phyloP scores from a whole-genome alignment of 768 basidiomycete genomes.

The Favolaschia claudopus region DNA sequence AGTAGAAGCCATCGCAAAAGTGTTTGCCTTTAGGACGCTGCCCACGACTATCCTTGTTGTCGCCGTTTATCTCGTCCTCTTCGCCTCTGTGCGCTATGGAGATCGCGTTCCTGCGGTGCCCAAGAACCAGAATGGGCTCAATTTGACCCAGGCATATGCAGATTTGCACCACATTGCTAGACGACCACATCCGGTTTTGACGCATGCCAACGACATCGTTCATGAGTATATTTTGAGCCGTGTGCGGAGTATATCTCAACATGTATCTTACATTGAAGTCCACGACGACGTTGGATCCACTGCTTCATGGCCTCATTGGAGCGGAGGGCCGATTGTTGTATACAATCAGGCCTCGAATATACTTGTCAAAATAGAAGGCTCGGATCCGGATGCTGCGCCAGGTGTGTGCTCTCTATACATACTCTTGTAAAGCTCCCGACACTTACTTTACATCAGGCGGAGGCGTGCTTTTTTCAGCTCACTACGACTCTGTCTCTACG shows the following conservation, averaged over 20 bases:
- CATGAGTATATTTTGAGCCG: slow-evolving; percentile 65
- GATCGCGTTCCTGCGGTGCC: slow-evolving; percentile 58
- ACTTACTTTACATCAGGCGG: slow-evolving; percentile 37
- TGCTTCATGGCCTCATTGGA: slow-evolving; percentile 46
- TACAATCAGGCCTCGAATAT: slow-evolving; percentile 68
- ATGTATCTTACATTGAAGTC: slow-evolving; percentile 55
- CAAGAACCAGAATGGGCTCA: slow-evolving; percentile 49
- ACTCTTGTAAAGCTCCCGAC: slow-evolving; percentile 68
- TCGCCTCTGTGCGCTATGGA: slow-evolving; percentile 54
- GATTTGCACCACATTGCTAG: slow-evolving; percentile 72
- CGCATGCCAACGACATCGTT: slow-evolving; percentile 77
- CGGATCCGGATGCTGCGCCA: slow-evolving; percentile 19
- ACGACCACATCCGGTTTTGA: slow-evolving; percentile 80
- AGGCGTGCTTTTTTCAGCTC: slow-evolving; percentile 78
- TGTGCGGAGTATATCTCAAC: slow-evolving; percentile 53
- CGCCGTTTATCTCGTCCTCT: slow-evolving; percentile 56
- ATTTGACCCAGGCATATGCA: slow-evolving; percentile 61
- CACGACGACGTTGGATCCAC: slow-evolving; percentile 58
- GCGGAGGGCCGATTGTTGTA: neutral
- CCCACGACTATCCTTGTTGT: slow-evolving; percentile 56
- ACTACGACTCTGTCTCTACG: slow-evolving; percentile 83
- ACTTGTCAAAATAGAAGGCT: slow-evolving; percentile 47
- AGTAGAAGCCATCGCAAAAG: slow-evolving; percentile 22
- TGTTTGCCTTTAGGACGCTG: slow-evolving; percentile 42
- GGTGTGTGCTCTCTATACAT: slow-evolving; percentile 38